These are phyloP conservation scores for Eucalyptus pumila DNA, from an alignment of 345 rosid genomes.

Conservation along the genomic window DNA sequence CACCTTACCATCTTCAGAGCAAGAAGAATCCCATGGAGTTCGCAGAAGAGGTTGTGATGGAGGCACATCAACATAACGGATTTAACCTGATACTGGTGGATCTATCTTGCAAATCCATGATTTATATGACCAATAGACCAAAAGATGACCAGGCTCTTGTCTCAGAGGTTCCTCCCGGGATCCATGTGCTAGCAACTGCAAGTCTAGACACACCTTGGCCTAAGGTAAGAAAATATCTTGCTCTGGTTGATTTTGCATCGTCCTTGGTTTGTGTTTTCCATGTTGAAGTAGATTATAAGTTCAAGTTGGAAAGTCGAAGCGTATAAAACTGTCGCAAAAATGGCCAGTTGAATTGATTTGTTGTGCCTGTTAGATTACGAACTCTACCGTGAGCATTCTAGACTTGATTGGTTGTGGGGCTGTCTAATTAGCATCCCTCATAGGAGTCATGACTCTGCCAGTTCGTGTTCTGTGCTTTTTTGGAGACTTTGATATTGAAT, in stretches of 20 bases:
- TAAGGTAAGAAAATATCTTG: constrained; percentile 15
- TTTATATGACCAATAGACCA: constrained; percentile 60
- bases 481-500: neutral
- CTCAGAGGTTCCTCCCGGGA: constrained; percentile 55
- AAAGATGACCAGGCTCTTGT: constrained; percentile 4
- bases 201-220: constrained; percentile 82
- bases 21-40: constrained; percentile 44
- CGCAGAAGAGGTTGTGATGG: constrained; percentile 39
- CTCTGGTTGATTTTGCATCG: neutral
- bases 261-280: neutral
- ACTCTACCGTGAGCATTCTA: neutral
- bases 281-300: neutral
- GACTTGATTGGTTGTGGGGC: neutral
- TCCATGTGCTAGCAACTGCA: constrained; percentile 65
- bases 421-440: neutral
- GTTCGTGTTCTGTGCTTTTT: neutral
- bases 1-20: constrained; percentile 21
- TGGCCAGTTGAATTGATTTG: neutral
- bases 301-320: neutral
- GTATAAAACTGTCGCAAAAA: neutral
- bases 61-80: constrained; percentile 40
- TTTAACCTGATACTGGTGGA: constrained; percentile 61
- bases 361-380: neutral
- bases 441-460: neutral
- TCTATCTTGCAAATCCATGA: constrained; percentile 37